Evolutionary conservation across 768 basidiomycete species (phyloP).

Genomic region (Podaxis rugospora): DNA sequence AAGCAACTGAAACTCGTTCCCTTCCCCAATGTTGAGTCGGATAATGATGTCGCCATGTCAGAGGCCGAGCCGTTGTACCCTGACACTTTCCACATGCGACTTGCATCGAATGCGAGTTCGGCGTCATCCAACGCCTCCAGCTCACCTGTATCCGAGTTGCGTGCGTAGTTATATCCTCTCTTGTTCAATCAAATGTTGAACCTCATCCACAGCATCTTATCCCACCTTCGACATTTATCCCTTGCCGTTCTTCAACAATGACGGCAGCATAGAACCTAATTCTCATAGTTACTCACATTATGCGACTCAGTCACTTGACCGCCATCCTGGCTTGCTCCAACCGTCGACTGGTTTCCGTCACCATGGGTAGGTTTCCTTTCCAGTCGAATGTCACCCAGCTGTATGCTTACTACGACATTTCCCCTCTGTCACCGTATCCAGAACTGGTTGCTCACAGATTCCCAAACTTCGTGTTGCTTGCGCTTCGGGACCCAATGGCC

Average conservation of each 20-base stretch:
- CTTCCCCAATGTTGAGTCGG: slow-evolving; percentile 61
- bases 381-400: slow-evolving; percentile 6
- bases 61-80: slow-evolving; percentile 56
- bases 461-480: slow-evolving; percentile 82
- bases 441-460: slow-evolving; percentile 70
- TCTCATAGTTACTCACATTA: slow-evolving; percentile 40
- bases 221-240: slow-evolving; percentile 65
- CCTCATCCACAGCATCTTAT: slow-evolving; percentile 36
- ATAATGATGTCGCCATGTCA: slow-evolving; percentile 70
- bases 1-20: slow-evolving; percentile 76
- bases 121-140: slow-evolving; percentile 45
- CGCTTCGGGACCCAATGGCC: slow-evolving; percentile 62
- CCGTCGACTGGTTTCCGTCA: slow-evolving; percentile 58
- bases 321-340: slow-evolving; percentile 57
- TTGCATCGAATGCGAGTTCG: slow-evolving; percentile 65
- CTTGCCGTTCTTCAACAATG: slow-evolving; percentile 42
- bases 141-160: slow-evolving; percentile 40
- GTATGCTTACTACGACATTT: neutral
- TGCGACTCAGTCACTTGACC: slow-evolving; percentile 30
- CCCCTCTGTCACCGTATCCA: slow-evolving; percentile 20
- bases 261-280: slow-evolving; percentile 44
- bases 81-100: slow-evolving; percentile 54
- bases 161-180: slow-evolving; percentile 31
- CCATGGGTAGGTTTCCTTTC: slow-evolving; percentile 54
- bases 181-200: neutral